phyloP scores from a whole-genome alignment of 1,139 yeast species.

The Pichia cactophila region DNA sequence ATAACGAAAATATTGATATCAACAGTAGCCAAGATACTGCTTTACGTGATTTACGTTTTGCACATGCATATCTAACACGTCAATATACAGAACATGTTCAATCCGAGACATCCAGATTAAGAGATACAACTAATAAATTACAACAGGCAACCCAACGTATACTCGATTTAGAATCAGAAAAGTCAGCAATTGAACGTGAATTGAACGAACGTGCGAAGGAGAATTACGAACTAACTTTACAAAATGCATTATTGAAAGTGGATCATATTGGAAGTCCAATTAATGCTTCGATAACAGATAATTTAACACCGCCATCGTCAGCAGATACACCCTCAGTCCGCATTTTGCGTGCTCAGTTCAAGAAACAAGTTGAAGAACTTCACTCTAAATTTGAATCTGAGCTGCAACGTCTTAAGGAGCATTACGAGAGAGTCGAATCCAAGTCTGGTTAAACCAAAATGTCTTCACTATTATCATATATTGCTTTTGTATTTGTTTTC shows the following conservation, averaged over 20 bases:
- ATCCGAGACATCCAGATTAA: slow-evolving; percentile 3
- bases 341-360: slow-evolving; percentile 63
- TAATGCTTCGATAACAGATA: not conserved
- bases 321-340: slow-evolving; percentile 10
- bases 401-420: slow-evolving; percentile 1
- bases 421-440: not conserved
- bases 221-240: slow-evolving; percentile 39
- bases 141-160: not conserved
- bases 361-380: slow-evolving; percentile 55
- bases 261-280: slow-evolving; percentile 37
- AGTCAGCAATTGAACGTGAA: slow-evolving; percentile 21
- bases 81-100: slow-evolving; percentile 46
- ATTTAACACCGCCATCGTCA: slow-evolving; percentile 8
- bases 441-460: no score
- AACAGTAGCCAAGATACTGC: slow-evolving; percentile 33
- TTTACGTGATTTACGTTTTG: slow-evolving; percentile 52
- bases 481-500: no score
- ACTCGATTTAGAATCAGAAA: not conserved
- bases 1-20: not conserved
- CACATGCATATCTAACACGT: slow-evolving; percentile 53
- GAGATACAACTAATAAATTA: slow-evolving; percentile 1
- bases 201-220: slow-evolving; percentile 39
- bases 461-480: no score
- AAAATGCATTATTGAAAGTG: slow-evolving; percentile 41
- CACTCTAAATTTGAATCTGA: slow-evolving; percentile 47